Conservation (phyloP, 108 stramenopile genomes). For the Stephanodiscus triporus region DNA sequence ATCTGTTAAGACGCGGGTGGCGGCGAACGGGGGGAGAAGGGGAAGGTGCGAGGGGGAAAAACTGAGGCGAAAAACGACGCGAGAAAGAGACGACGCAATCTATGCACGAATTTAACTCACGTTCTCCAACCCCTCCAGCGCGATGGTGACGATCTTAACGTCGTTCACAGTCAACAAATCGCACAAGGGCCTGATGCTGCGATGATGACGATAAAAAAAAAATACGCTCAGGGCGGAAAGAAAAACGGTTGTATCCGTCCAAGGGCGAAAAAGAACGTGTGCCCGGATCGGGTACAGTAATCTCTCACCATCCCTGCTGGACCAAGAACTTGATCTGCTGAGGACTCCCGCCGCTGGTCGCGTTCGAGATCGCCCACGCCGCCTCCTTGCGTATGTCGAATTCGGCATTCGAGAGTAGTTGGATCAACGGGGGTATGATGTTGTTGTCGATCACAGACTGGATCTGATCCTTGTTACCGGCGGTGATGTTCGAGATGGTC, state of each 20-base stretch:
- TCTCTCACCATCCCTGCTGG: constrained; percentile 73
- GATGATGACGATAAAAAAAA: no score
- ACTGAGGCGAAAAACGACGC: neutral
- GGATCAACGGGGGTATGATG: constrained; percentile 95
- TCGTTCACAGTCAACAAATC: constrained; percentile 90
- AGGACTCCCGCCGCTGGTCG: constrained; percentile 94
- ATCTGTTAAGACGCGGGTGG: constrained; percentile 49
- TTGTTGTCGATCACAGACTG: constrained; percentile 95
- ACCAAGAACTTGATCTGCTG: constrained; percentile 96
- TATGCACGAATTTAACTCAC: constrained; percentile 25
- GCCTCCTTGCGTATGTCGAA: constrained; percentile 99
- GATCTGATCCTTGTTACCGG: constrained; percentile 98
- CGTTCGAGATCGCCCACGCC: constrained; percentile 99
- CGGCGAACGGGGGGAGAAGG: neutral
- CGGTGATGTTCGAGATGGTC: constrained; percentile 99
- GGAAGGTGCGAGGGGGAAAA: neutral
- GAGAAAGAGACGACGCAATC: neutral
- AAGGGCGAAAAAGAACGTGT: no score
- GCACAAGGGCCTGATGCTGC: constrained; percentile 87
- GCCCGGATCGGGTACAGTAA: neutral
- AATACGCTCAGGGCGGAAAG: no score
- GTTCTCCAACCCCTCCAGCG: constrained; percentile 97
- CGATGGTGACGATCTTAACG: constrained; percentile 96
- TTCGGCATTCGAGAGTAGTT: constrained; percentile 91
- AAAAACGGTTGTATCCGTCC: no score